Percentiles rank a stretch among this genome's conserved stretches.
Conservation (phyloP, 768 basidiomycete genomes). For the Tricholoma bakamatsutake region DNA sequence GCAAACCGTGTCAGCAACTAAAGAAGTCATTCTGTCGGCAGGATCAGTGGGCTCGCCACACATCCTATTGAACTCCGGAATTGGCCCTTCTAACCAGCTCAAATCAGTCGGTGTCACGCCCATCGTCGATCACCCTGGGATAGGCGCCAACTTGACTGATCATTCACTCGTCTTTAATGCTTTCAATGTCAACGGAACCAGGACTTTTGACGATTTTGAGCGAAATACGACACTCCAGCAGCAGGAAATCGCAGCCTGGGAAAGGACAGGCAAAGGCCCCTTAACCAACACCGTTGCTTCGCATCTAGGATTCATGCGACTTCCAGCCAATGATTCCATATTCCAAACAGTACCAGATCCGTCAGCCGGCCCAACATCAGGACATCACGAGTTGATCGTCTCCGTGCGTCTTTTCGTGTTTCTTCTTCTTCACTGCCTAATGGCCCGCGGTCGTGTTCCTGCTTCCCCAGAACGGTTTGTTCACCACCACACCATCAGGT, state of each 20-base stretch:
- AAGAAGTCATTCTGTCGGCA: constrained; percentile 9
- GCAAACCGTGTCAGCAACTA: constrained; percentile 1
- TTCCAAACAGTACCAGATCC: constrained; percentile 15
- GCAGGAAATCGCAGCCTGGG: constrained; percentile 16
- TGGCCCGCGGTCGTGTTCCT: background rate
- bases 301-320: constrained; percentile 15
- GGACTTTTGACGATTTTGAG: constrained; percentile 13
- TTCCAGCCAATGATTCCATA: constrained; percentile 8
- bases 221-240: constrained; percentile 14
- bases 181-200: background rate
- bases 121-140: background rate
- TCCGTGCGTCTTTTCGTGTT: constrained; percentile 3
- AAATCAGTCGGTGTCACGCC: background rate
- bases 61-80: constrained; percentile 4
- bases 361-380: constrained; percentile 17
- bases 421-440: background rate
- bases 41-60: constrained; percentile 7
- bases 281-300: constrained; percentile 16
- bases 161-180: background rate
- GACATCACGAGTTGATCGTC: constrained; percentile 20
- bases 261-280: constrained; percentile 17
- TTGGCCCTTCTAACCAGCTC: background rate
- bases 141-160: background rate
- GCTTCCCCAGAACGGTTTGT: constrained; percentile 9
- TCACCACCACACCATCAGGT: constrained; percentile 9